Evolutionary conservation across 2,329 filamentous ascomycete genomes (phyloP), one percentile per base, ranked within the genome.

Genomic region (Sporothrix globosa): DNA sequence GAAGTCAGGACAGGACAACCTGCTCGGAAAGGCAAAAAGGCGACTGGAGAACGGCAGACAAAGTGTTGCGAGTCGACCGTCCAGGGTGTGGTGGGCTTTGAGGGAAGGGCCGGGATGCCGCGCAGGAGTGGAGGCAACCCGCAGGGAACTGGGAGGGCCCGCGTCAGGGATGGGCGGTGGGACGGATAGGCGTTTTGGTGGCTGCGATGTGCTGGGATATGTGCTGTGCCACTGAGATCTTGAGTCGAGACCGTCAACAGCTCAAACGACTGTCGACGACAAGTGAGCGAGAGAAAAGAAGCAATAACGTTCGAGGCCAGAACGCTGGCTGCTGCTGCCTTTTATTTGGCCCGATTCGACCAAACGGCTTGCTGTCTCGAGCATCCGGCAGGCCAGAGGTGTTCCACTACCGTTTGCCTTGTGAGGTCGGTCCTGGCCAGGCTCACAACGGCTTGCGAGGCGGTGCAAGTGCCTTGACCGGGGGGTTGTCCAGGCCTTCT

Each of bases 91-190:
- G 58, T 65, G 41, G 60, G 41, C 30, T n/a, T 21, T 34, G 66
- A 48, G 52, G 52, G 66, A 68, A 56, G 66, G 50, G 50, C 65
- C 65, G 50, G 65, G 50, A 53, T 67, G 63, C 63, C 63, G 63
- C 48, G n/a, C 44, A 53, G 63, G 48, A 53, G 65, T 67, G 65
- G 50, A 67, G 65, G 65, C 50, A 67, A 30, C 65, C 65, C 11
- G 65, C 7, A 5, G 30, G 61, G 61, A 30, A 24, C 48, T 67
- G 48, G 61, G 44, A 50, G 14, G 60, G 21, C 21, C 17, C 41
- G 60, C 24, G 56, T 14, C 34, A 24, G 56, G 56, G 58, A 63
- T 46, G 34, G 30, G 54, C 19, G 30, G 9, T 58, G 9, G 54
- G 41, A 44, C 19, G 24, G 27, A 39, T 44, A 34, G 34, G 34